Evolutionary conservation across 2,329 filamentous ascomycete genomes (phyloP), one percentile per base, ranked within the genome.

Genomic region (Coleophoma eucalyptorum): DNA sequence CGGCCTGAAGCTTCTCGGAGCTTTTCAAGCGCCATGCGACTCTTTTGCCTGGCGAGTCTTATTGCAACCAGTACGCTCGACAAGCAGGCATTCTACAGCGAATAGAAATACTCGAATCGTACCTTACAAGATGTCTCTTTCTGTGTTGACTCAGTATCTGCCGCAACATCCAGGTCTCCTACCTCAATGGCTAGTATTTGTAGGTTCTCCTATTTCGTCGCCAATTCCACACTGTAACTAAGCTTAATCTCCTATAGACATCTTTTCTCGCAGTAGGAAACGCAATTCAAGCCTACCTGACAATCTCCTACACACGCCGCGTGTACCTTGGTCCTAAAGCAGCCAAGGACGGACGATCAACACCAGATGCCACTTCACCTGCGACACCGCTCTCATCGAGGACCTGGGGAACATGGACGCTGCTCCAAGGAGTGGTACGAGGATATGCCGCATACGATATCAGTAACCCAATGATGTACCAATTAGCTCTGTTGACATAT

Each of bases 231-330:
- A 20, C 20, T 33, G 19, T 32, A n/a, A 43, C 37, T 49, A 43
- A 49, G 11, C 11, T 19, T 31, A 3, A 26, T 26, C 26, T 6
- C 19, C n/a, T 20, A 16, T 20, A 97, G 93, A 80, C 96, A 65
- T 90, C 90, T 50, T 65, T 91, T 50, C 80, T 95, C 51, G 90
- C 93, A 31, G 77, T 94, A 52, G 86, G 83, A 63, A 99, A 99
- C 76, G 87, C 84, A 34, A 67, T 95, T 43, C 92, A 97, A 75
- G 84, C 89, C 65, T 95, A 96, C 72, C 64, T 75, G 34, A 95
- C 90, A 16, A 78, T 92, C 3, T 78, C 84, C 68, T 95, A 89
- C 72, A 91, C 91, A 7, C 83, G 86, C n/a, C 87, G 90, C 67
- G 82, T 97, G 65, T 99, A 97, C 76, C 83, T 86, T 60, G 84